Conservation (phyloP, 2,329 filamentous ascomycete species). For the Tolypocladium pustulatum region DNA sequence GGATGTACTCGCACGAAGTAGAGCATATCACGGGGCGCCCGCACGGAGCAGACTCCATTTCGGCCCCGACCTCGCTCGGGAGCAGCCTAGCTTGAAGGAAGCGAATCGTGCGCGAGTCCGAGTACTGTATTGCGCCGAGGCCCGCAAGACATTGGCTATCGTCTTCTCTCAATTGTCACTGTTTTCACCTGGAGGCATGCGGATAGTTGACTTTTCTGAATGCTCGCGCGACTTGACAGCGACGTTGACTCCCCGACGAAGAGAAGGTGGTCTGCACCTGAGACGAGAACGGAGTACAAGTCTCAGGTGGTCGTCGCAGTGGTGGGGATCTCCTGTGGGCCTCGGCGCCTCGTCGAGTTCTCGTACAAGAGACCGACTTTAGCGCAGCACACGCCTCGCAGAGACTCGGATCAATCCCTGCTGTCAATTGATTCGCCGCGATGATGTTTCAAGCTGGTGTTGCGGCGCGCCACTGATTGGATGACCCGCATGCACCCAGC, state of each 20-base stretch:
- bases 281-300: constrained; percentile 13
- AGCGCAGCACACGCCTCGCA: not conserved
- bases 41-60: not conserved
- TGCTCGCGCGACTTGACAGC: not conserved
- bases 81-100: not conserved
- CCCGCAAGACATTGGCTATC: not conserved
- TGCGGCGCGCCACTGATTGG: not conserved
- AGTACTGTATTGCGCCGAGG: not conserved
- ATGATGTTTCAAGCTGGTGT: not conserved
- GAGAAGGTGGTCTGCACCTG: constrained; percentile 15
- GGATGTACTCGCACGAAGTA: not conserved
- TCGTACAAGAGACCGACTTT: not conserved
- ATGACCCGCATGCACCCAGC: not conserved
- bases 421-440: not conserved
- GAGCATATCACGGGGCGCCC: not conserved
- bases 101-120: not conserved
- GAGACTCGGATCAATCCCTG: not conserved
- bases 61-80: not conserved
- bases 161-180: not conserved
- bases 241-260: not conserved
- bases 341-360: not conserved
- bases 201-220: not conserved
- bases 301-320: constrained; percentile 19
- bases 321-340: constrained; percentile 2
- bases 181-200: not conserved